Evolutionary conservation across 164 flowering plant species (phyloP).

Genomic region (Echeveria elegans): DNA sequence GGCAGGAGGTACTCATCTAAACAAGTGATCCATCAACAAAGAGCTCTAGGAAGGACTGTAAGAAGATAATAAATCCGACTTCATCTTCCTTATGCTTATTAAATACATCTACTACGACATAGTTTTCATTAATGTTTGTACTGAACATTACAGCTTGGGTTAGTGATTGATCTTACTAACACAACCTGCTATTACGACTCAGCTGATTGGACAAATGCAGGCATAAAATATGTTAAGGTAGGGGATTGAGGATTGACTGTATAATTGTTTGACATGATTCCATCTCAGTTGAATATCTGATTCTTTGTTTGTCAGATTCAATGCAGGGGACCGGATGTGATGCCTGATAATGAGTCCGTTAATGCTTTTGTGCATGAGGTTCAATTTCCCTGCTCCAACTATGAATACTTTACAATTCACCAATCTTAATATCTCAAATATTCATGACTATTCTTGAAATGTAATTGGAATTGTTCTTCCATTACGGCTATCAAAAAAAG

Average conservation of each 20-base stretch:
- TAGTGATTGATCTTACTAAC: constrained; percentile 89
- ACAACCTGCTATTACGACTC: constrained; percentile 66
- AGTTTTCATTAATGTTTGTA: background rate
- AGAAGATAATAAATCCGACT: background rate
- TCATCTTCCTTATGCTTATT: background rate
- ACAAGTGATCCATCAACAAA: constrained; percentile 80
- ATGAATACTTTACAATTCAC: too few relatives aligned
- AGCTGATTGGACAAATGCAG: constrained; percentile 63
- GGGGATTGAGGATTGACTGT: constrained; percentile 11
- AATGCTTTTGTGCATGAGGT: constrained; percentile 82
- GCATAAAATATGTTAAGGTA: constrained; percentile 92
- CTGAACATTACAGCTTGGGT: constrained; percentile 55
- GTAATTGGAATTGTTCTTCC: background rate
- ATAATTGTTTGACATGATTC: too few relatives aligned
- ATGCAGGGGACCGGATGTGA: constrained; percentile 83
- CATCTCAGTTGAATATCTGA: too few relatives aligned
- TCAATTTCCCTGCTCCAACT: constrained; percentile 9
- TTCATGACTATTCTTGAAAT: background rate
- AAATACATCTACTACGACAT: background rate
- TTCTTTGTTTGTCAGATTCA: constrained; percentile 39
- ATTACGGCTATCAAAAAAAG: too few relatives aligned
- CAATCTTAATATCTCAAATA: too few relatives aligned
- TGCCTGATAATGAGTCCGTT: constrained; percentile 78
- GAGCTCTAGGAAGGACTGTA: constrained; percentile 16
- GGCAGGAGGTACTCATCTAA: constrained; percentile 86